Conservation (phyloP, 2,329 filamentous ascomycete genomes). For the Cryphonectria parasitica region DNA sequence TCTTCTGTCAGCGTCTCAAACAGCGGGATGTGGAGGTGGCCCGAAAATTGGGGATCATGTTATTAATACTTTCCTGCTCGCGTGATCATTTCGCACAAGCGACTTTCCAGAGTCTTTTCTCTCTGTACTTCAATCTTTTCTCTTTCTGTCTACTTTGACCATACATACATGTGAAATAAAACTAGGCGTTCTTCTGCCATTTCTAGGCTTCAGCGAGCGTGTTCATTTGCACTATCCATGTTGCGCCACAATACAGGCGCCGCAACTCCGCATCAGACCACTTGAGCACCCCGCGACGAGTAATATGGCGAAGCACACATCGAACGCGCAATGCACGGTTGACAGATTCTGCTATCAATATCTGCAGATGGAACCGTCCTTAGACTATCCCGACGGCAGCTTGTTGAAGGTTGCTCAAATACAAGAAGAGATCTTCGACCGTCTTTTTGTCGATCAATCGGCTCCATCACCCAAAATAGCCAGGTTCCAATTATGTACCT, state of each 20-base stretch:
- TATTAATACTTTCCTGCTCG: neutral
- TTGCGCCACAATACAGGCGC: neutral
- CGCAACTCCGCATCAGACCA: neutral
- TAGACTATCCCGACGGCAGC: conserved; percentile 65
- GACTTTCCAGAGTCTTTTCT: neutral
- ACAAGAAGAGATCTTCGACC: conserved; percentile 68
- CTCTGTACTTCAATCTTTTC: neutral
- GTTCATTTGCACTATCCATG: neutral
- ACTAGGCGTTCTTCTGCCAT: neutral
- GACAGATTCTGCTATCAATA: conserved; percentile 73
- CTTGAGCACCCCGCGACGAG: neutral
- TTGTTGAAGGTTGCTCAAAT: conserved; percentile 62
- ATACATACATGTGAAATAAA: neutral
- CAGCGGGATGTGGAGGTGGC: neutral
- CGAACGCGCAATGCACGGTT: conserved; percentile 21
- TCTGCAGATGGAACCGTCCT: conserved; percentile 69
- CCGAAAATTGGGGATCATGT: conserved; percentile 4
- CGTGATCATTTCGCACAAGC: neutral
- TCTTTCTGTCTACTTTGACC: neutral
- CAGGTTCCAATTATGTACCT: conserved; percentile 70
- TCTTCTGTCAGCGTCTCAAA: neutral
- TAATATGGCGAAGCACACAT: neutral
- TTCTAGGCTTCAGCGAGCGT: neutral
- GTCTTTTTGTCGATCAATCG: conserved; percentile 58
- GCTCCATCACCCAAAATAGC: conserved; percentile 31